These are phyloP conservation scores for Fusarium sp. DNA, from an alignment of 2,329 filamentous ascomycete genomes.

Conservation along the genomic window DNA sequence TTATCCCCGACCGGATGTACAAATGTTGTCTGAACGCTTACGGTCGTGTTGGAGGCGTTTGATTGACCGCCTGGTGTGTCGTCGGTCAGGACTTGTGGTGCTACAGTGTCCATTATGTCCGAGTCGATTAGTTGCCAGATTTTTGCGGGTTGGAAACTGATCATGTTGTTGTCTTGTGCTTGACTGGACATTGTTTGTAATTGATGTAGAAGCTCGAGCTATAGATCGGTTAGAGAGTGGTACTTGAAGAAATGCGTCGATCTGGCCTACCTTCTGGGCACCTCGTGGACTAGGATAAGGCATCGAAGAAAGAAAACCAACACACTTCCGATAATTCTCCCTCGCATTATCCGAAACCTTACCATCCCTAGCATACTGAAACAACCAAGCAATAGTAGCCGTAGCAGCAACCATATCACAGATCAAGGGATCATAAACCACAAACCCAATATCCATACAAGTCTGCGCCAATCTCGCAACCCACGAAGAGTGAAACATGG, in stretches of 20 bases:
- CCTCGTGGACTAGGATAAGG: slow-evolving; percentile 25
- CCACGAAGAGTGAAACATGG: slow-evolving; percentile 39
- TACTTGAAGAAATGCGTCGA: not conserved
- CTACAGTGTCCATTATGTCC: slow-evolving; percentile 26
- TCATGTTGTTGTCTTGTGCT: slow-evolving; percentile 32
- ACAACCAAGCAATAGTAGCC: slow-evolving; percentile 37
- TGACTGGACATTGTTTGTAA: slow-evolving; percentile 34
- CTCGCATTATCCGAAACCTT: slow-evolving; percentile 28
- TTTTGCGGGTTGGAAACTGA: slow-evolving; percentile 31
- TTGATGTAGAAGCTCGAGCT: slow-evolving; percentile 27
- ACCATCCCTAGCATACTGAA: slow-evolving; percentile 36
- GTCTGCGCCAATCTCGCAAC: slow-evolving; percentile 34
- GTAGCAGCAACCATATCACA: slow-evolving; percentile 37
- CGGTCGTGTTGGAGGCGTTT: slow-evolving; percentile 17
- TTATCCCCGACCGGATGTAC: slow-evolving; percentile 25
- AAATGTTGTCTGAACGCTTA: slow-evolving; percentile 31
- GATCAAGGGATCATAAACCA: slow-evolving; percentile 33
- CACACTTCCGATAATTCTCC: slow-evolving; percentile 31
- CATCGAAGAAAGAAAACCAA: slow-evolving; percentile 28
- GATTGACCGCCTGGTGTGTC: slow-evolving; percentile 9
- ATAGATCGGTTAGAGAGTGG: fast-evolving
- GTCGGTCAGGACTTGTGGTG: slow-evolving; percentile 13
- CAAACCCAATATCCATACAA: slow-evolving; percentile 32
- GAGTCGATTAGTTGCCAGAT: slow-evolving; percentile 35
- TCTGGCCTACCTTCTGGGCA: slow-evolving; percentile 18